Evolutionary conservation across 495 filamentous ascomycete genomes (phyloP).

Genomic region (Aspergillus olivimuriae): DNA sequence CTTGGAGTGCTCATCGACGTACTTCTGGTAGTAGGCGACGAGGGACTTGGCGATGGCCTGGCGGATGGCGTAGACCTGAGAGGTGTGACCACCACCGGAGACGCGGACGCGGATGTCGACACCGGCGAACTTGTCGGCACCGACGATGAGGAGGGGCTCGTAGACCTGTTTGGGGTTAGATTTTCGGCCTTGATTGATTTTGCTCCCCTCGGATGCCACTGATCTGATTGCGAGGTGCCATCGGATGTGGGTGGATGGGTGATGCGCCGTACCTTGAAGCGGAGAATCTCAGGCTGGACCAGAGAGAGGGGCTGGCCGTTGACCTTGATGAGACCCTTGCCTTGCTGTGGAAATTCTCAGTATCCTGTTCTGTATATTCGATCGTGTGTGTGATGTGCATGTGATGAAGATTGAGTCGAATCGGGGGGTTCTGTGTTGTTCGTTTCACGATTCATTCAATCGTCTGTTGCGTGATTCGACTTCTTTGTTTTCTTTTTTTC

Average conservation of each 20-base stretch:
- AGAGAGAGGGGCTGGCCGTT: conserved; percentile 94
- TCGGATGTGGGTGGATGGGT: too few relatives aligned
- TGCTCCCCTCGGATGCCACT: too few relatives aligned
- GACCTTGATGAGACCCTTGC: conserved; percentile 94
- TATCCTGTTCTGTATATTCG: conserved; percentile 18
- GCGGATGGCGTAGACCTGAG: conserved; percentile 96
- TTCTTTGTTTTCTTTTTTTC: background rate
- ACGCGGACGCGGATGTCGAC: conserved; percentile 98
- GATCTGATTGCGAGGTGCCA: too few relatives aligned
- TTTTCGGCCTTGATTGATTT: conserved; percentile 4
- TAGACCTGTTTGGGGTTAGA: conserved; percentile 56
- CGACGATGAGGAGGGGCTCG: conserved; percentile 94
- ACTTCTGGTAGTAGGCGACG: conserved; percentile 99
- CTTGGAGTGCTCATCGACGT: conserved; percentile 99
- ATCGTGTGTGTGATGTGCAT: background rate
- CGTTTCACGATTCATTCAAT: background rate
- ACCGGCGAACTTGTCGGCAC: conserved; percentile 89
- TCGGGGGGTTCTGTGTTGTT: background rate
- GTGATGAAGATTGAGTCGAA: conserved; percentile 1
- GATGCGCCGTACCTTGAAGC: conserved; percentile 80
- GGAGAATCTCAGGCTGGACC: conserved; percentile 91
- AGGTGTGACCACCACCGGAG: conserved; percentile 94
- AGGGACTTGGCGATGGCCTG: conserved; percentile 98
- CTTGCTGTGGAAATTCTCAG: conserved; percentile 54
- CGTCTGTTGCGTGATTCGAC: background rate